These are phyloP conservation scores for Friedmanniomyces simplex DNA, from an alignment of 495 filamentous ascomycete genomes.

Conservation along the genomic window DNA sequence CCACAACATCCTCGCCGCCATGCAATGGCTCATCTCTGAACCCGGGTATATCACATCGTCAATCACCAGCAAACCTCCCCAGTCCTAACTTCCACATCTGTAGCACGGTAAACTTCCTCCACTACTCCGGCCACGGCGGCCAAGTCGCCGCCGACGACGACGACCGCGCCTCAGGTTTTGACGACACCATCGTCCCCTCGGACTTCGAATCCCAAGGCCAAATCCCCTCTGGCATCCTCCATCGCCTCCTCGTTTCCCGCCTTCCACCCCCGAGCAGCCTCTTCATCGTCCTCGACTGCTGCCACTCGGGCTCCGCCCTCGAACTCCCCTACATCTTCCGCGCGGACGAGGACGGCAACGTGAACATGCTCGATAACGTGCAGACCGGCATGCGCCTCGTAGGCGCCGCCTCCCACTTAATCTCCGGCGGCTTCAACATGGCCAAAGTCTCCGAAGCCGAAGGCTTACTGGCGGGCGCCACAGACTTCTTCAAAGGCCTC, in stretches of 20 bases:
- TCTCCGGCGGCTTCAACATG: slow-evolving; percentile 45
- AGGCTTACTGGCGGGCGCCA: slow-evolving; percentile 43
- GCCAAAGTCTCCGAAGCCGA: slow-evolving; percentile 42
- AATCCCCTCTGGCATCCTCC: slow-evolving; percentile 42
- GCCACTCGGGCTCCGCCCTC: slow-evolving; percentile 50
- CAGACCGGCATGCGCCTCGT: slow-evolving; percentile 42
- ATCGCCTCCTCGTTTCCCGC: slow-evolving; percentile 42
- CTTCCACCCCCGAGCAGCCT: slow-evolving; percentile 42
- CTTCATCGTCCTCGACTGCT: slow-evolving; percentile 52
- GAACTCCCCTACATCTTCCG: slow-evolving; percentile 50
- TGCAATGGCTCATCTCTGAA: slow-evolving; percentile 45
- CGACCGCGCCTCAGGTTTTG: slow-evolving; percentile 32
- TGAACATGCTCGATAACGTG: slow-evolving; percentile 45
- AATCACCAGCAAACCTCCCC: too few species aligned
- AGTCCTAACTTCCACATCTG: too few species aligned
- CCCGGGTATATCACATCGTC: too few species aligned
- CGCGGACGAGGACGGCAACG: slow-evolving; percentile 41
- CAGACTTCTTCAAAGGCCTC: slow-evolving; percentile 43
- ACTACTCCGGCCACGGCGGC: slow-evolving; percentile 51
- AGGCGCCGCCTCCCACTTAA: slow-evolving; percentile 35
- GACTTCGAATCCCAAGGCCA: slow-evolving; percentile 44
- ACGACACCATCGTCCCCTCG: slow-evolving; percentile 48
- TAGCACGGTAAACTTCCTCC: slow-evolving; percentile 43
- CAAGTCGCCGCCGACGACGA: slow-evolving; percentile 24
- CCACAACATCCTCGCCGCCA: slow-evolving; percentile 46